Conservation (phyloP, 139 green algal species). For the Haematococcus sp. region DNA sequence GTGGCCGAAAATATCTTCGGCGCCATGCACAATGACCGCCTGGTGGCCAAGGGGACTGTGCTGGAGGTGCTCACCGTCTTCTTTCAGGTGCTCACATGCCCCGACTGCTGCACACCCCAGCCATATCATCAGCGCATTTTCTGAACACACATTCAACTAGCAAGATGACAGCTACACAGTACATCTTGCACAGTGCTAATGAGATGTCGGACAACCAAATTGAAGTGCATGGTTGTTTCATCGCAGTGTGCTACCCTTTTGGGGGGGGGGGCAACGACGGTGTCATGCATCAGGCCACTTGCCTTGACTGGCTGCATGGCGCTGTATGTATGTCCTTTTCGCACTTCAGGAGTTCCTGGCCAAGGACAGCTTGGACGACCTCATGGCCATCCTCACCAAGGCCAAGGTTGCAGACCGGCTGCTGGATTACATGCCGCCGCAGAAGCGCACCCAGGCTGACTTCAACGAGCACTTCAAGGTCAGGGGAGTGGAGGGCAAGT, state of each 20-base stretch:
- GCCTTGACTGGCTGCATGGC: no score
- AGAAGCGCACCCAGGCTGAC: conserved; percentile 70
- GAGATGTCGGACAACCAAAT: no score
- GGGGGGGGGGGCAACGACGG: no score
- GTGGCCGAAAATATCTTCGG: conserved; percentile 79
- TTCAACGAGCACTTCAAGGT: conserved; percentile 83
- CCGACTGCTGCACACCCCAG: no score
- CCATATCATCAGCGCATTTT: no score
- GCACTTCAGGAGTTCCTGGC: conserved; percentile 68
- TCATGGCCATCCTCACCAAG: conserved; percentile 83
- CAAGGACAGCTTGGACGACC: conserved; percentile 72
- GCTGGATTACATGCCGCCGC: conserved; percentile 88
- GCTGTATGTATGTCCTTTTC: no score
- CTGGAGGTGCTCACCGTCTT: conserved; percentile 87
- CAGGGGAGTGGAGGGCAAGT: neutral
- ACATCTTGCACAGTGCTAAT: no score
- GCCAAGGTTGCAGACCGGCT: conserved; percentile 81
- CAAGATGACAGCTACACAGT: no score
- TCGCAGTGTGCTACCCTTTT: no score
- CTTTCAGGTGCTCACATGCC: conserved; percentile 61
- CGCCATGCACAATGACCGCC: conserved; percentile 79
- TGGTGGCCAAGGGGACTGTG: conserved; percentile 85
- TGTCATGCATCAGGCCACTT: no score
- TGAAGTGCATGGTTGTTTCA: neutral
- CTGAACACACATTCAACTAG: no score